Evolutionary conservation across 169 alveolate species (phyloP).

Genomic region (Eimeria acervulina): DNA sequence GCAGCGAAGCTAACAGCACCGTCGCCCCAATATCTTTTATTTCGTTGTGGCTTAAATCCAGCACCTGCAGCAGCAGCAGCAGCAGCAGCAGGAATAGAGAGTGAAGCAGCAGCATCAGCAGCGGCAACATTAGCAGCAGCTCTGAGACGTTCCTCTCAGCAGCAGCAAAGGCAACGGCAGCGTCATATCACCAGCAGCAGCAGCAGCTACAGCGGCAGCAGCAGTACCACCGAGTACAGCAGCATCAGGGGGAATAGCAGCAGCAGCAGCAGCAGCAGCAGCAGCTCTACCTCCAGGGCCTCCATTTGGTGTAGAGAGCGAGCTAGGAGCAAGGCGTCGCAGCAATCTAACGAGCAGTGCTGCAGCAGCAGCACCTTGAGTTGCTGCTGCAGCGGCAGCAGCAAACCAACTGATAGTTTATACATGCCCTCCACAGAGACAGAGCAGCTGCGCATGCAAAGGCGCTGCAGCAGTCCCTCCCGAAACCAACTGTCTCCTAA

Average conservation of each 20-base stretch:
- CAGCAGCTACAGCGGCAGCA: neutral
- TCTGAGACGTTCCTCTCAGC: neutral
- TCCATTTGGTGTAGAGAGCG: constrained; percentile 37
- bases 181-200: neutral
- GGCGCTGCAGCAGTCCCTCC: constrained; percentile 41
- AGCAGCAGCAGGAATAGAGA: constrained; percentile 27
- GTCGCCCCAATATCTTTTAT: constrained; percentile 27
- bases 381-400: constrained; percentile 69
- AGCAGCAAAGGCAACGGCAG: constrained; percentile 23
- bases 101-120: constrained; percentile 4
- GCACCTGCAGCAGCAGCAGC: constrained; percentile 49
- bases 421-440: constrained; percentile 51
- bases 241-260: constrained; percentile 21
- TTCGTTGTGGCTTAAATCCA: constrained; percentile 21
- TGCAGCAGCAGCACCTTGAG: constrained; percentile 63
- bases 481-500: constrained; percentile 18
- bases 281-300: constrained; percentile 21
- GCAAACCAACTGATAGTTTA: neutral
- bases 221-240: constrained; percentile 9
- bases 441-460: constrained; percentile 46
- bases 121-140: constrained; percentile 5
- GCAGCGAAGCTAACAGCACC: constrained; percentile 41
- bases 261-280: constrained; percentile 67
- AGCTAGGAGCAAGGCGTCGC: constrained; percentile 64
- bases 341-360: constrained; percentile 56